Conservation (phyloP, 768 basidiomycete genomes). For the Gymnopilus junonius region DNA sequence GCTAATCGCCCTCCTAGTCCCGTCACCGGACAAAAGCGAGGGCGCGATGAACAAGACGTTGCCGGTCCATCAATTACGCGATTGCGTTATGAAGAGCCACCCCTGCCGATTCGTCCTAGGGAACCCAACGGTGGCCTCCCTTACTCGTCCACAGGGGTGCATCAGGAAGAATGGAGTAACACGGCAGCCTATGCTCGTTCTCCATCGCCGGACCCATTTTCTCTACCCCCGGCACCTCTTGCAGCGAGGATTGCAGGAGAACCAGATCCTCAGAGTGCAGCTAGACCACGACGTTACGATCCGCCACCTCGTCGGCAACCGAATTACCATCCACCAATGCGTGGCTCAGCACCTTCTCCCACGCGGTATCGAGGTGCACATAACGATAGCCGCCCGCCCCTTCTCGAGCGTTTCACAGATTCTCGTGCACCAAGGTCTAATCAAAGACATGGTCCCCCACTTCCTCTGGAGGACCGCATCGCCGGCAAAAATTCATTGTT, state of each 20-base stretch:
- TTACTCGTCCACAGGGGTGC: neutral
- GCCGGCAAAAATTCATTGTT: conserved; percentile 14
- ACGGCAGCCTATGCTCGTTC: conserved; percentile 24
- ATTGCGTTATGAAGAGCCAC: conserved; percentile 14
- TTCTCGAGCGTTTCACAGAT: conserved; percentile 24
- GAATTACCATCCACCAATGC: neutral
- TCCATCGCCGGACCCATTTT: conserved; percentile 21
- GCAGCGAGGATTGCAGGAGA: conserved; percentile 15
- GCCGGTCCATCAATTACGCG: conserved; percentile 25
- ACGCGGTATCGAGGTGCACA: neutral
- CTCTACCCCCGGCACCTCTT: conserved; percentile 3
- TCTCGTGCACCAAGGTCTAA: neutral
- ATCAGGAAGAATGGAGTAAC: conserved; percentile 22
- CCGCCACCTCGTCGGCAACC: neutral
- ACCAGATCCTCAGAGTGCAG: neutral
- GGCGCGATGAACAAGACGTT: conserved; percentile 19
- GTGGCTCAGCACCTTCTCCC: neutral
- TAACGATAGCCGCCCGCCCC: conserved; percentile 7
- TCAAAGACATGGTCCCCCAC: neutral
- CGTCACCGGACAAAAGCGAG: conserved; percentile 17
- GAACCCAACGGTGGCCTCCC: neutral
- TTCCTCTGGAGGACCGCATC: conserved; percentile 29
- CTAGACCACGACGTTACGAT: conserved; percentile 16
- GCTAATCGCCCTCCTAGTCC: neutral
- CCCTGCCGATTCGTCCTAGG: neutral